Evolutionary conservation across 2,329 filamentous ascomycete species (phyloP).

Genomic region (Pseudogymnoascus sp.): DNA sequence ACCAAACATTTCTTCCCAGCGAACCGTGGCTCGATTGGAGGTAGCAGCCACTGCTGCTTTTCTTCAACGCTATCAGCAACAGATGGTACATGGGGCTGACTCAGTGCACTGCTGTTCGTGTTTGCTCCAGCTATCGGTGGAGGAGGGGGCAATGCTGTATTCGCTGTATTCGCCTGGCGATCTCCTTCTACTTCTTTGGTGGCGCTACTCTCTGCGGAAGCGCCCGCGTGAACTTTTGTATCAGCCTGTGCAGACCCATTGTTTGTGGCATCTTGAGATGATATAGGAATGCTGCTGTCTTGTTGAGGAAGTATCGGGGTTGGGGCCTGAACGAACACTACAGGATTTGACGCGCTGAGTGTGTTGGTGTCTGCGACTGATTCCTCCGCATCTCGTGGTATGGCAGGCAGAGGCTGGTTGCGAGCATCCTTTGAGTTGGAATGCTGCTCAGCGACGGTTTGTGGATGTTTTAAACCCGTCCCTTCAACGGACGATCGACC

Average conservation of each 20-base stretch:
- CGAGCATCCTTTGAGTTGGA: slow-evolving; percentile 16
- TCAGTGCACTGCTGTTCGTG: slow-evolving; percentile 17
- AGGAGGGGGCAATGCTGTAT: slow-evolving; percentile 18
- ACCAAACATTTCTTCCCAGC: slow-evolving; percentile 90
- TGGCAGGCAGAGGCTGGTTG: slow-evolving; percentile 26
- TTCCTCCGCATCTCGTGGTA: slow-evolving; percentile 22
- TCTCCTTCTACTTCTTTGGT: not conserved
- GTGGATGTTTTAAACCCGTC: not conserved
- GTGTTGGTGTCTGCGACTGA: not conserved
- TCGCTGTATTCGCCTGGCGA: slow-evolving; percentile 13
- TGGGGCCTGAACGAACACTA: slow-evolving; percentile 23
- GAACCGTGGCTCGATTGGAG: slow-evolving; percentile 71
- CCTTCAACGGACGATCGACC: slow-evolving; percentile 15
- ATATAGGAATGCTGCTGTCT: not conserved
- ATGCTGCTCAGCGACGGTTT: slow-evolving; percentile 13
- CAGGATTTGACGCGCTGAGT: slow-evolving; percentile 14
- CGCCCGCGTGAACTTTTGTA: not conserved
- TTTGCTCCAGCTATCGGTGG: slow-evolving; percentile 19
- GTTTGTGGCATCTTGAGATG: not conserved
- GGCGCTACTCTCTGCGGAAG: not conserved
- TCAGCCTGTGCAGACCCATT: not conserved
- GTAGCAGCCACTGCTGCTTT: slow-evolving; percentile 51
- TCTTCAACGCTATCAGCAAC: slow-evolving; percentile 24
- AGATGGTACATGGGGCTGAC: slow-evolving; percentile 19
- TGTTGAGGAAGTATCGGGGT: slow-evolving; percentile 13